Evolutionary conservation across 768 basidiomycete genomes (phyloP), one percentile per base, ranked within the genome.

Genomic region (Xanthoconium stramineum): DNA sequence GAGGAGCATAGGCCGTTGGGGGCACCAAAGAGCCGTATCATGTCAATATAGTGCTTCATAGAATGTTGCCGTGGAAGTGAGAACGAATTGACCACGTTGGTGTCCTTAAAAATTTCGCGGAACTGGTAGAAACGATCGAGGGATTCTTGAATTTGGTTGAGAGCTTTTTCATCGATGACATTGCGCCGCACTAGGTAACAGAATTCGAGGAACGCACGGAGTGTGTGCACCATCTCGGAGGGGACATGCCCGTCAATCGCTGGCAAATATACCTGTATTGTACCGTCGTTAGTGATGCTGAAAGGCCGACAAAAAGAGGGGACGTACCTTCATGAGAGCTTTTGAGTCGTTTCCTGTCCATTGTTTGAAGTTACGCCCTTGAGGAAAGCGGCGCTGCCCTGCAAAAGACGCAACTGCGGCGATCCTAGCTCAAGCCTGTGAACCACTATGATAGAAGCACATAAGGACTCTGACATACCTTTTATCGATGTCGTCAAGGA

Each of bases 401-500:
- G 70, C 35, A 43, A 71, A 74, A 1, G 58, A 28, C 3, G 71
- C 61, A 0, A 64, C 67, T 1, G 57, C 66, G 5, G 73, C 60
- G 33, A 72, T 71, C 15, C 70, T 74, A 33, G 6, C 29, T 17
- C 43, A 30, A 42, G 40, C 6, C 3, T 46, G n/a, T 46, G 0
- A 11, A 29, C 43, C 24, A 11, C 28, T 30, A 12, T 32, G 45
- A 28, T 19, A 6, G n/a, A 2, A 35, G 9, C 17, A n/a, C 12
- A 4, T 11, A 5, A 9, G 1, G 10, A 24, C 15, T 53, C 0
- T 12, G 33, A 36, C 20, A 10, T 49, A 72, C 72, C 66, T 37
- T 0, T 52, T 43, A 45, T 74, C 72, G 53, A 74, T 74, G 11
- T 74, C 67, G 12, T 61, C 65, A 3, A 74, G 29, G 2, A 72